Conservation (phyloP, 768 basidiomycete species). For the Porphyrellus cyaneotinctus region DNA sequence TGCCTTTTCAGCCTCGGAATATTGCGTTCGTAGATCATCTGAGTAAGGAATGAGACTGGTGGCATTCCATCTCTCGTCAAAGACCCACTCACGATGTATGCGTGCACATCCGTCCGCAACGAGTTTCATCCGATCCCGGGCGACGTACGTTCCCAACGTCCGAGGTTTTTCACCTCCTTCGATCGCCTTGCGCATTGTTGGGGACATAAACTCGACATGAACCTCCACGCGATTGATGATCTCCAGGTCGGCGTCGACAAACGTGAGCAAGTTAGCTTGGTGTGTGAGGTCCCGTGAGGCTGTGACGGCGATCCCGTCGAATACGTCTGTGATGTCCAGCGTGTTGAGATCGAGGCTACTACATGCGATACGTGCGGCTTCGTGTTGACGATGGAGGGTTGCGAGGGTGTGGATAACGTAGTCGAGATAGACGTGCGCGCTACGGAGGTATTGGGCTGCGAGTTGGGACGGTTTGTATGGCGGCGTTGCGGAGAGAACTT, state of each 20-base stretch:
- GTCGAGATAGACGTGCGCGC: slow-evolving; percentile 62
- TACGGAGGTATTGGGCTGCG: slow-evolving; percentile 60
- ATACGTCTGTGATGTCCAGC: slow-evolving; percentile 65
- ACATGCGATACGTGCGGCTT: slow-evolving; percentile 70
- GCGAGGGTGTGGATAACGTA: slow-evolving; percentile 48
- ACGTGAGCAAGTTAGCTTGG: slow-evolving; percentile 58
- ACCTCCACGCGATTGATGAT: slow-evolving; percentile 63
- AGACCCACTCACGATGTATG: slow-evolving; percentile 55
- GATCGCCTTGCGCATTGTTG: slow-evolving; percentile 61
- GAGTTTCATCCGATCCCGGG: slow-evolving; percentile 71
- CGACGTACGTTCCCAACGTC: slow-evolving; percentile 78
- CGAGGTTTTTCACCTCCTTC: slow-evolving; percentile 65
- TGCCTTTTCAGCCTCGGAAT: slow-evolving; percentile 49
- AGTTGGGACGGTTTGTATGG: slow-evolving; percentile 66
- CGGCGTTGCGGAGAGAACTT: slow-evolving; percentile 63
- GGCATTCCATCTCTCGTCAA: background rate
- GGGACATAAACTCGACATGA: slow-evolving; percentile 73
- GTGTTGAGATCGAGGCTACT: slow-evolving; percentile 68
- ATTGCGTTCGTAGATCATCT: slow-evolving; percentile 60
- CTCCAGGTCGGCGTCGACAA: slow-evolving; percentile 67
- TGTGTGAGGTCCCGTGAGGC: slow-evolving; percentile 62
- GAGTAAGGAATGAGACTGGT: background rate
- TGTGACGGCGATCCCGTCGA: slow-evolving; percentile 54
- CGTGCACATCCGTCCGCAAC: slow-evolving; percentile 68
- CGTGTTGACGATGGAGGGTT: slow-evolving; percentile 61